Conservation (phyloP, 495 filamentous ascomycete species). For the Hypoxylon cercidicola region DNA sequence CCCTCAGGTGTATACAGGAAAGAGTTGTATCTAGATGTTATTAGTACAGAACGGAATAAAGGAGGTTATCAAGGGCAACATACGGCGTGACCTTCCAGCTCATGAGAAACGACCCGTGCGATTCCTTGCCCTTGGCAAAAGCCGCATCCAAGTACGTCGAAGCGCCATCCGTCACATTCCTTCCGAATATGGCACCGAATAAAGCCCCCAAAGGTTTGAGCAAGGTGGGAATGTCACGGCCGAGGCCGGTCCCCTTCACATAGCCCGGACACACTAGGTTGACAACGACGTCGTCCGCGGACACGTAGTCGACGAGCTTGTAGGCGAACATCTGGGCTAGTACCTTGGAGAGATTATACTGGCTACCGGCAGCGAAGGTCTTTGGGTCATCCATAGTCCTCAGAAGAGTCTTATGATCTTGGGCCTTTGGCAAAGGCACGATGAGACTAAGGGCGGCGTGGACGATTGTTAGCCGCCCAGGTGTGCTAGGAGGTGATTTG, state of each 20-base stretch:
- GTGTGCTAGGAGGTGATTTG: slow-evolving; percentile 42
- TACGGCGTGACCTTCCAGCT: slow-evolving; percentile 56
- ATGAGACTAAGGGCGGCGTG: slow-evolving; percentile 48
- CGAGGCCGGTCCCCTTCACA: slow-evolving; percentile 54
- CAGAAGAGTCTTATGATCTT: slow-evolving; percentile 50
- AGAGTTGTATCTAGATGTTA: slow-evolving; percentile 24
- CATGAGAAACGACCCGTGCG: slow-evolving; percentile 56
- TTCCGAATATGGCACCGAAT: slow-evolving; percentile 41
- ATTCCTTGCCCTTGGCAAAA: slow-evolving; percentile 55
- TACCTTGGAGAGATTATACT: slow-evolving; percentile 56
- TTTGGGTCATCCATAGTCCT: slow-evolving; percentile 54
- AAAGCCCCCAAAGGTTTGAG: slow-evolving; percentile 27
- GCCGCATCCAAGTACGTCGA: slow-evolving; percentile 55
- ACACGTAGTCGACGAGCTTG: slow-evolving; percentile 55
- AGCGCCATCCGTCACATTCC: slow-evolving; percentile 48
- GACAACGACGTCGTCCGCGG: slow-evolving; percentile 56
- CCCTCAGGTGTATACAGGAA: slow-evolving; percentile 54
- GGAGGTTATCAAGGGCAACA: slow-evolving; percentile 27
- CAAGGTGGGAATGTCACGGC: slow-evolving; percentile 40
- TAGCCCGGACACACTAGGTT: slow-evolving; percentile 61
- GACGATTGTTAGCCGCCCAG: slow-evolving; percentile 55
- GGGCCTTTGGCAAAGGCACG: slow-evolving; percentile 50
- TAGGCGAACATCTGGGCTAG: slow-evolving; percentile 55
- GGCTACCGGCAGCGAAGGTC: slow-evolving; percentile 45
- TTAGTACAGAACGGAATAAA: not conserved